Conservation (phyloP, 768 basidiomycete species). For the Porphyrellus cyaneotinctus region DNA sequence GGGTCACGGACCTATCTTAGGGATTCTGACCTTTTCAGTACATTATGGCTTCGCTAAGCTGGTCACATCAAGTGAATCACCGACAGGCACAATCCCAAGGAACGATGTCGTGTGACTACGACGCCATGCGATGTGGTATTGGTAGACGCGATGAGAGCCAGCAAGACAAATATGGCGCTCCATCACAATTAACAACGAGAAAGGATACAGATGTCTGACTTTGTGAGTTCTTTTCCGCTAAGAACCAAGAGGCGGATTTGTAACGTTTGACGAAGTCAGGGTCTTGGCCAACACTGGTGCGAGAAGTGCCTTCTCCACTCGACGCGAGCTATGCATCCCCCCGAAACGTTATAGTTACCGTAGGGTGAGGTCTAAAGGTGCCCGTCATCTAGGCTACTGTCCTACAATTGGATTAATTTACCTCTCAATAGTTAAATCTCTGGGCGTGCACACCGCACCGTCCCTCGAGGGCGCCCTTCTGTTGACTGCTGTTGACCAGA, state of each 20-base stretch:
- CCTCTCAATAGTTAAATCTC: constrained; percentile 24
- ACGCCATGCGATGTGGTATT: constrained; percentile 12
- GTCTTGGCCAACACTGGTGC: constrained; percentile 12
- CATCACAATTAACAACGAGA: constrained; percentile 32
- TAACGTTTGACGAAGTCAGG: constrained; percentile 8
- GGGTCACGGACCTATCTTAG: neutral
- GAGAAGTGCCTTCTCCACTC: constrained; percentile 9
- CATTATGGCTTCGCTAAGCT: neutral
- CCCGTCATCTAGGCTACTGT: constrained; percentile 12
- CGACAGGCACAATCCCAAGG: constrained; percentile 22
- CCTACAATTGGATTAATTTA: constrained; percentile 26
- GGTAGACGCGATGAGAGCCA: constrained; percentile 20
- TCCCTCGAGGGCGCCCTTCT: constrained; percentile 11
- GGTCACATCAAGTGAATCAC: constrained; percentile 1
- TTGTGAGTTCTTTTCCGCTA: constrained; percentile 12
- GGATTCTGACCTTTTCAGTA: neutral
- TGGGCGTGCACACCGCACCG: constrained; percentile 1
- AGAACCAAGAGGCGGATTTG: constrained; percentile 5
- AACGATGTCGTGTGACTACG: constrained; percentile 28
- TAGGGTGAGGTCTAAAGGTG: constrained; percentile 10
- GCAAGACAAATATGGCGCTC: constrained; percentile 27
- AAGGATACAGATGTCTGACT: constrained; percentile 22
- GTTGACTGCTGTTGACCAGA: constrained; percentile 18
- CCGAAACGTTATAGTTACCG: constrained; percentile 15
- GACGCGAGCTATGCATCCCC: constrained; percentile 3